Evolutionary conservation across 208 protist genomes (phyloP).

Genomic region (Leishmania gerbilli): DNA sequence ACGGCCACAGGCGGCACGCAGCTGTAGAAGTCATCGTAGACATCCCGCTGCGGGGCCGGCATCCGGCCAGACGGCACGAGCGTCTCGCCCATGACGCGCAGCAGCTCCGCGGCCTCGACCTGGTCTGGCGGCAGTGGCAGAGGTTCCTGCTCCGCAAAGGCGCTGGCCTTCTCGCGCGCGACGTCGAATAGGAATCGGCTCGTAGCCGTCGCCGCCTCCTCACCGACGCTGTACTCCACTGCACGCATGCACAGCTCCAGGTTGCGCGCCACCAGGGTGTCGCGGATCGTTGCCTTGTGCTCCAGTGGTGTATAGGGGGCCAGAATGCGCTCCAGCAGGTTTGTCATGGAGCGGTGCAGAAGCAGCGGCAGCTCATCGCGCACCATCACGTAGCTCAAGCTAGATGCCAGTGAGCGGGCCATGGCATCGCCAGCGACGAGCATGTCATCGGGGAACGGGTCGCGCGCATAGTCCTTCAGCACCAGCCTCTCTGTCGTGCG

Average conservation of each 20-base stretch:
- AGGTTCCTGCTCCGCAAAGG: constrained; percentile 27
- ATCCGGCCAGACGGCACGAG: constrained; percentile 91
- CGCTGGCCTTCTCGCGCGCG: constrained; percentile 78
- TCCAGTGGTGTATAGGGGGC: constrained; percentile 23
- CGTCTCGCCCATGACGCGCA: constrained; percentile 85
- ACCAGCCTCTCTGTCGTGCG: constrained; percentile 92
- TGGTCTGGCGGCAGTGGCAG: constrained; percentile 64
- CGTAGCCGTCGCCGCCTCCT: constrained; percentile 87
- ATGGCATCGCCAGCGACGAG: constrained; percentile 71
- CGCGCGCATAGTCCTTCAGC: constrained; percentile 97
- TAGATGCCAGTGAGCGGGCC: constrained; percentile 78
- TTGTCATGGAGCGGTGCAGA: constrained; percentile 34
- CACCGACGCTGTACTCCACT: constrained; percentile 89
- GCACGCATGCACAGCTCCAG: constrained; percentile 76
- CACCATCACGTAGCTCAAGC: constrained; percentile 89
- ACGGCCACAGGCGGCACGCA: constrained; percentile 74
- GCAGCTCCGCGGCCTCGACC: constrained; percentile 47
- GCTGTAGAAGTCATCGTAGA: constrained; percentile 95
- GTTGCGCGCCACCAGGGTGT: constrained; percentile 51
- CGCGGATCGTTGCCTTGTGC: constrained; percentile 16
- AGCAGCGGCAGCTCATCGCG: constrained; percentile 91
- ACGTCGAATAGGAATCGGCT: constrained; percentile 52
- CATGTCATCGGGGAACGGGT: constrained; percentile 81
- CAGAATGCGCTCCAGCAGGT: constrained; percentile 25
- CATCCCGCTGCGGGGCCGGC: constrained; percentile 78